Percentiles rank a stretch among this genome's conserved stretches.
Evolutionary conservation across 768 basidiomycete genomes (phyloP).

Genomic region (Suillus spraguei): DNA sequence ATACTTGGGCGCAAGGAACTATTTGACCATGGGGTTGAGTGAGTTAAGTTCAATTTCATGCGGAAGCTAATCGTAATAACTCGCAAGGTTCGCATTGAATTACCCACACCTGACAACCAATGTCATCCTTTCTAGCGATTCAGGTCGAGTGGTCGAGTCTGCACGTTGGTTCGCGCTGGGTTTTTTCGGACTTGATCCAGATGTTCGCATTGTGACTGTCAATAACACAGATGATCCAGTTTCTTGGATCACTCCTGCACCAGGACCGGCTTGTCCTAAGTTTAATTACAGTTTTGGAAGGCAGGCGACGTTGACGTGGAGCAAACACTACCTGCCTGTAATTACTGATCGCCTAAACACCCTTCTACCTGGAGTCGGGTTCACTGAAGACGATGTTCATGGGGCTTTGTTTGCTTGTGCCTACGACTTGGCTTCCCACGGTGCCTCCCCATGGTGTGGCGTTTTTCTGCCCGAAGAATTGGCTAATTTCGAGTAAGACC

Average conservation of each 20-base stretch:
- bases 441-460: conserved; percentile 37
- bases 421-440: conserved; percentile 37
- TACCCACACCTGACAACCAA: conserved; percentile 14
- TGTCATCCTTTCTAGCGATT: conserved; percentile 10
- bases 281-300: conserved; percentile 21
- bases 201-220: conserved; percentile 27
- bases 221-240: conserved; percentile 31
- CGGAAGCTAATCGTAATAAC: background rate
- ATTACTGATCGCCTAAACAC: conserved; percentile 38
- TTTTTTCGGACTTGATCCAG: conserved; percentile 32
- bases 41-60: conserved; percentile 10
- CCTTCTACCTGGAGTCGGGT: conserved; percentile 31
- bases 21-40: conserved; percentile 39
- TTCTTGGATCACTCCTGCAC: conserved; percentile 39
- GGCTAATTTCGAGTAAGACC: conserved; percentile 33
- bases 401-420: conserved; percentile 41
- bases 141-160: conserved; percentile 31
- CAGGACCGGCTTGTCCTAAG: conserved; percentile 37
- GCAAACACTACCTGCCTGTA: conserved; percentile 35
- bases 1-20: conserved; percentile 34
- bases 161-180: conserved; percentile 41
- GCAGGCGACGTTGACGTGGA: conserved; percentile 7
- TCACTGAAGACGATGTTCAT: conserved; percentile 34
- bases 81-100: conserved; percentile 8
- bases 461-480: conserved; percentile 35